Evolutionary conservation across 2,329 filamentous ascomycete species (phyloP), one percentile per base, ranked within the genome.

Genomic region (Clarireedia hainanense): DNA sequence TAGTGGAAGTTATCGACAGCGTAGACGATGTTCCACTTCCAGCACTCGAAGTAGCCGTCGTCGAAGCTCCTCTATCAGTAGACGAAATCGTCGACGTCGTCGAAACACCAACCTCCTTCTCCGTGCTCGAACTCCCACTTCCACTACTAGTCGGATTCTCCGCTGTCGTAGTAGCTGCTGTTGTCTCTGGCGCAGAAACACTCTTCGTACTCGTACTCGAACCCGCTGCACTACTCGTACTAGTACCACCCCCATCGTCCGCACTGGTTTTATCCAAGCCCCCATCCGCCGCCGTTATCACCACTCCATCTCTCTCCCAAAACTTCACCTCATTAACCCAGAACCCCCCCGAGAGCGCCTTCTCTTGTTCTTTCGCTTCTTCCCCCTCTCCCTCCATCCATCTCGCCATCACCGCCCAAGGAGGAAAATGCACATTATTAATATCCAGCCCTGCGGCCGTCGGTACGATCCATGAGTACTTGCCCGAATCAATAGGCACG

Each of bases 391-490:
- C 42, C 1, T 40, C 51, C n/a, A n/a, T n/a, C 17, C 24, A 48
- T 6, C 42, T n/a, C 17, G 30, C 15, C 34, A 54, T 30, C 47
- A 54, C n/a, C 6, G 14, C 45, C 51, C 51, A 54, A 23, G 51
- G 51, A 7, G 51, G 45, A 23, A 48, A 54, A 24, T 54, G 24
- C n/a, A 42, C 51, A 30, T 48, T 47, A 47, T 53, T 53, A 15
- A 48, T 42, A 40, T 53, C 51, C n/a, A 53, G 43, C n/a, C 51
- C 51, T 15, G 15, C 4, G 10, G 30, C 30, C 10, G 10, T 34
- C 6, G 51, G 51, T 39, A 48, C 9, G 26, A 17, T 30, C 51
- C 51, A 48, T n/a, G 36, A 3, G 4, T 48, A 53, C 40, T 27
- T 26, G 30, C 30, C 42, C 6, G 51, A 30, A n/a, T 12, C 47